A percentile compares a stretch with the other conserved stretches of the same genome.
These are phyloP conservation scores for Mucor irregularis DNA, from an alignment of 371 early-diverging fungal genomes.

Conservation along the genomic window DNA sequence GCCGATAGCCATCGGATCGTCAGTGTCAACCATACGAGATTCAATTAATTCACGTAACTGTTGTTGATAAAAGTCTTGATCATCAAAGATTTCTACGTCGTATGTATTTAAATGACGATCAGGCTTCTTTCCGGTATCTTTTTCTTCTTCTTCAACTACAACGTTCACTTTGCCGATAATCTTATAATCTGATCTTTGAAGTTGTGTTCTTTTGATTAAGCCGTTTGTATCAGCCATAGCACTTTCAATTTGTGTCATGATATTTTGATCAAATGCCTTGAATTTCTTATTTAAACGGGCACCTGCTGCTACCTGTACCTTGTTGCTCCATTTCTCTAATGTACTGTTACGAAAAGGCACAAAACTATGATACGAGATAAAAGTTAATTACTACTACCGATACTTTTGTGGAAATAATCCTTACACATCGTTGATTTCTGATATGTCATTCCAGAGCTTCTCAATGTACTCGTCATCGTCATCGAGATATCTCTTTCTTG, in stretches of 20 bases:
- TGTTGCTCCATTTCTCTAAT: conserved; percentile 92
- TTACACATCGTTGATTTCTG: conserved; percentile 57
- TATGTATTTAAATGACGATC: conserved; percentile 73
- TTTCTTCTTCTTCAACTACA: conserved; percentile 10
- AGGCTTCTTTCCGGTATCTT: conserved; percentile 30
- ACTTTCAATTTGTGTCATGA: conserved; percentile 78
- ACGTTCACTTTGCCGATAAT: conserved; percentile 53
- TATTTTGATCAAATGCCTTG: conserved; percentile 90
- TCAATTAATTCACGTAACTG: conserved; percentile 92
- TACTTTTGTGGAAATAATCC: neutral
- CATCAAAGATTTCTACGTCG: conserved; percentile 91
- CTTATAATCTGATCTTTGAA: conserved; percentile 72
- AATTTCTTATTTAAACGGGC: conserved; percentile 81
- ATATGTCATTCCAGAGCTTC: conserved; percentile 63
- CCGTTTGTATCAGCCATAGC: conserved; percentile 73
- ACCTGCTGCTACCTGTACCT: conserved; percentile 79
- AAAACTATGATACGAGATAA: conserved; percentile 39
- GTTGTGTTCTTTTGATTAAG: conserved; percentile 82
- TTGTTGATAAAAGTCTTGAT: conserved; percentile 93
- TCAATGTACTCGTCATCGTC: conserved; percentile 61
- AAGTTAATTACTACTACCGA: neutral
- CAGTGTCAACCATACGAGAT: conserved; percentile 85
- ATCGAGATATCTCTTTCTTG: conserved; percentile 49
- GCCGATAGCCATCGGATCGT: conserved; percentile 76
- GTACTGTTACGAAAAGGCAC: conserved; percentile 78